A percentile compares a stretch with the other conserved stretches of the same genome.
Conservation (phyloP, 805 yeast genomes). For the Yarrowia keelungensis region DNA sequence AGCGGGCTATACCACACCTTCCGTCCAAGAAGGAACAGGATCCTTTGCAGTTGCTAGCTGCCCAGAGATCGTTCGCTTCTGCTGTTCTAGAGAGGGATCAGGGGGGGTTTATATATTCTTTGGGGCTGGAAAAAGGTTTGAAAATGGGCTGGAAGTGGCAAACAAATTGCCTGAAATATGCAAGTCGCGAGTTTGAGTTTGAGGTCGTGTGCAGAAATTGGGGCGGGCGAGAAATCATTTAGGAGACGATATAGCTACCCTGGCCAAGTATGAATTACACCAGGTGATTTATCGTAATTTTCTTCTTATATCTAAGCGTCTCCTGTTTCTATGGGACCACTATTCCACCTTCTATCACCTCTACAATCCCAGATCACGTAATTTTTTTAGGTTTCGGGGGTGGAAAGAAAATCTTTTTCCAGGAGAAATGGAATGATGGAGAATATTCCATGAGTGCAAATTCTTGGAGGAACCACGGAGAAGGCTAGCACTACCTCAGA, state of each 20-base stretch:
- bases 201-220: slow-evolving; percentile 13
- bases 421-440: not conserved
- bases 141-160: slow-evolving; percentile 23
- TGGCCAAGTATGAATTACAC: not conserved
- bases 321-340: not conserved
- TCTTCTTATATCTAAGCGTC: too few species aligned
- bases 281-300: not conserved
- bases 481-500: not conserved
- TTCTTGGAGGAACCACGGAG: not conserved
- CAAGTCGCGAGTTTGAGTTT: not conserved
- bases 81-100: slow-evolving; percentile 11
- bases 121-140: not conserved
- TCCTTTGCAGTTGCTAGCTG: slow-evolving; percentile 12
- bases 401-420: not conserved
- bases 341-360: not conserved
- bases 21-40: slow-evolving; percentile 14
- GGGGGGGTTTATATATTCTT: slow-evolving; percentile 24
- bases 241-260: not conserved
- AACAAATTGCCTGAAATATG: slow-evolving; percentile 10
- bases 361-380: not conserved
- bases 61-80: slow-evolving; percentile 21
- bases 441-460: not conserved
- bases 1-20: slow-evolving; percentile 24
- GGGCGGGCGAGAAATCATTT: not conserved
- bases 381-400: not conserved